phyloP scores from a whole-genome alignment of 2,329 filamentous ascomycete genomes.

The Macrophomina tecta region DNA sequence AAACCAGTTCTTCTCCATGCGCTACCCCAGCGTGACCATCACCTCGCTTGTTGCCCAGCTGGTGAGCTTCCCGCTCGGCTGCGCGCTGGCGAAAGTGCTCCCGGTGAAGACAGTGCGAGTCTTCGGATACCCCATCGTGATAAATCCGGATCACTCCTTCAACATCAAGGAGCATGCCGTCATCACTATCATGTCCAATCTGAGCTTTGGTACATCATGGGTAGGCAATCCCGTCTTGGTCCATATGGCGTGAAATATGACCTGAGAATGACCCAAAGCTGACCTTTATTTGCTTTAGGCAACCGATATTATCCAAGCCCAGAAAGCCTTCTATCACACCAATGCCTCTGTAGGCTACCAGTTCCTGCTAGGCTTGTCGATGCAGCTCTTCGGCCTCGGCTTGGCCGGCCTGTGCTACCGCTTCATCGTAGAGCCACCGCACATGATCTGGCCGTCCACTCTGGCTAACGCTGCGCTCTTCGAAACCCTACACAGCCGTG shows the following conservation, averaged over 20 bases:
- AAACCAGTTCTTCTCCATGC: constrained; percentile 41
- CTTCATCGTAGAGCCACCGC: constrained; percentile 37
- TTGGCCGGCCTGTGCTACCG: constrained; percentile 35
- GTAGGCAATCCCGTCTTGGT: constrained; percentile 51
- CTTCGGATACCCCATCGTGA: constrained; percentile 29
- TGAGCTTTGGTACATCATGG: constrained; percentile 53
- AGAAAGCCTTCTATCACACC: constrained; percentile 71
- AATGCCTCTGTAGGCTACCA: constrained; percentile 71
- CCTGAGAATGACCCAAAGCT: neutral
- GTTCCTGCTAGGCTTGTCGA: constrained; percentile 69
- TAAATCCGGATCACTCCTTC: constrained; percentile 61
- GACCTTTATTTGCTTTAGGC: neutral
- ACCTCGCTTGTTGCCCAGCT: constrained; percentile 57
- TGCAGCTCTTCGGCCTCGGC: constrained; percentile 62
- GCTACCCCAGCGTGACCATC: constrained; percentile 60
- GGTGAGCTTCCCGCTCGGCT: constrained; percentile 34
- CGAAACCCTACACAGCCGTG: constrained; percentile 38
- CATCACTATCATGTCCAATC: constrained; percentile 68
- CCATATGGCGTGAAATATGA: neutral
- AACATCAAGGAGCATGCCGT: constrained; percentile 68
- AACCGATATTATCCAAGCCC: constrained; percentile 38
- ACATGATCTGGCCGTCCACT: constrained; percentile 38
- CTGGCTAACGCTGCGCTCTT: constrained; percentile 36
- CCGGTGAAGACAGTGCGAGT: constrained; percentile 24
- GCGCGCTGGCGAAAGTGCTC: constrained; percentile 28